phyloP scores from a whole-genome alignment of 257 asterid species.

The Rehmannia glutinosa region DNA sequence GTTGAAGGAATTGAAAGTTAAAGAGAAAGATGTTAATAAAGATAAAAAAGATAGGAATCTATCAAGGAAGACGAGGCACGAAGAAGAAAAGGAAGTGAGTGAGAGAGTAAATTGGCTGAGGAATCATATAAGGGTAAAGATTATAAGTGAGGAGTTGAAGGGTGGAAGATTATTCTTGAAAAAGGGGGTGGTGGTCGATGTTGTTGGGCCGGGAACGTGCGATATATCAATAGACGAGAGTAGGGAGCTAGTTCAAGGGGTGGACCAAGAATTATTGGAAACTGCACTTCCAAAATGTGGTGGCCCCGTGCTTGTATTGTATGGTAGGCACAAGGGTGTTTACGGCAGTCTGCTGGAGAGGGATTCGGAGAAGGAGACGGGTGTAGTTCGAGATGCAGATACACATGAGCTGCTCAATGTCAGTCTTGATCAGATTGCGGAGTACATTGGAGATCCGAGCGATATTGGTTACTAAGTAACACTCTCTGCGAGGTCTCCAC shows the following conservation, averaged over 20 bases:
- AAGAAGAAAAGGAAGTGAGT: constrained; percentile 18
- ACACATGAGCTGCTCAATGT: constrained; percentile 62
- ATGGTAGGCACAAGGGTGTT: constrained; percentile 71
- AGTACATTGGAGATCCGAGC: constrained; percentile 83
- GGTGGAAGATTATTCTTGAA: constrained; percentile 66
- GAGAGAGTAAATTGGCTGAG: constrained; percentile 59
- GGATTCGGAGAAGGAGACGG: constrained; percentile 68
- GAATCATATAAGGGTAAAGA: constrained; percentile 72
- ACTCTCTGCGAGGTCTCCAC: not conserved
- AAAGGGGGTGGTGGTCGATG: constrained; percentile 77
- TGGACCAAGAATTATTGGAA: constrained; percentile 67
- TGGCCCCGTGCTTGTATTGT: constrained; percentile 69
- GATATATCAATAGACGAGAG: constrained; percentile 69
- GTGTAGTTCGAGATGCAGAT: constrained; percentile 68
- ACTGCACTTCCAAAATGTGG: constrained; percentile 81
- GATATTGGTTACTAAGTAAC: constrained; percentile 59
- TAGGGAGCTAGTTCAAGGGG: constrained; percentile 68
- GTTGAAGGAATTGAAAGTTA: constrained; percentile 39
- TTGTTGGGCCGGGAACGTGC: constrained; percentile 67
- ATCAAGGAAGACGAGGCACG: constrained; percentile 19
- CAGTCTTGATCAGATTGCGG: constrained; percentile 87
- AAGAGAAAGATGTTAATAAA: constrained; percentile 17
- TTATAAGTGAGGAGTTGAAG: constrained; percentile 56
- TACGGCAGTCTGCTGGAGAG: constrained; percentile 73
- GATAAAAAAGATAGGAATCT: constrained; percentile 18